Evolutionary conservation across 1,284 basidiomycete species (phyloP), one percentile per base, ranked within the genome.

Genomic region (Puccinia novopanici): DNA sequence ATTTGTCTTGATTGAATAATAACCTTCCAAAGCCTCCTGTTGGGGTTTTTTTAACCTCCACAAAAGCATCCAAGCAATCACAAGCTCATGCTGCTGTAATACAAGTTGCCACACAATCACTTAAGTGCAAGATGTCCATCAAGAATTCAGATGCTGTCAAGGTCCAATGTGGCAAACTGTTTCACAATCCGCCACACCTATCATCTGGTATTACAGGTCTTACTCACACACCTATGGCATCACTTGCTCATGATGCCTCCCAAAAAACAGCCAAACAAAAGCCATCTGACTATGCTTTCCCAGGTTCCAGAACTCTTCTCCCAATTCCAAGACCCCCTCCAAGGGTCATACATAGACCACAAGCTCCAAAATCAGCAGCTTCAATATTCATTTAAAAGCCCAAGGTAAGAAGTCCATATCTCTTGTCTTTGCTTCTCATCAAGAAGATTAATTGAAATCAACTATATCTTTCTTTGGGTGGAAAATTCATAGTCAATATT

Each of bases 31-130:
- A 50, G 24, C 37, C 24, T 5, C 48, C 61, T 6, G 61, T 48
- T 3, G 42, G 50, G 30, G n/a, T 59, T 34, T 40, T 77, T 6
- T 30, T 77, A 34, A 78, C 76, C 8, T 52, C 76, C 27, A 67
- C 70, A 71, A 65, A 71, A 71, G 45, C 50, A 12, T 24, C 76
- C 6, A 52, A 78, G 55, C 54, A 59, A 70, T 78, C 76, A 24
- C 50, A 73, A 45, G 71, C 54, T 73, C 52, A 37, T 17, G 54
- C 19, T 55, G 30, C 19, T 17, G 27, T 24, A 13, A 13, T 24
- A 0, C 37, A 73, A 45, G n/a, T n/a, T n/a, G n/a, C 71, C n/a
- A n/a, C 55, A 19, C 52, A 55, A 37, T 10, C 34, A 2, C 54
- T 73, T 30, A 73, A 73, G 54, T 54, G 71, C 5, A 73, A 73